A percentile compares a stretch with the other conserved stretches of the same genome.
These are phyloP conservation scores for Auricularia auricula-judae DNA, from an alignment of 768 basidiomycete species.

Conservation along the genomic window DNA sequence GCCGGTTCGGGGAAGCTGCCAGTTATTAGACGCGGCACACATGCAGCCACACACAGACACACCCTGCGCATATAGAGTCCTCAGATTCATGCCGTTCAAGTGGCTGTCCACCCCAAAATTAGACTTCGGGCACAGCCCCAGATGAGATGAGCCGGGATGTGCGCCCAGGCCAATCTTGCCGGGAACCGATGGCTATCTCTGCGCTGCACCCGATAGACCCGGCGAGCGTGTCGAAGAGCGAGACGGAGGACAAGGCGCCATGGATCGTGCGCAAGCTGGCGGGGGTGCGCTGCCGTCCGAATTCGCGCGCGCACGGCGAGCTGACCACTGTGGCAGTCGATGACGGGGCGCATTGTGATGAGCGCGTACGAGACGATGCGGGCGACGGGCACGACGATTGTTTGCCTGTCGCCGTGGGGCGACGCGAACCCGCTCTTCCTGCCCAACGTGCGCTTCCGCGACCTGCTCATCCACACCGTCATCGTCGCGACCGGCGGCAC, in stretches of 20 bases:
- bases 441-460: conserved; percentile 53
- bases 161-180: too few relatives aligned
- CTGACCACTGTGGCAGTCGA: conserved; percentile 27
- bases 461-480: conserved; percentile 49
- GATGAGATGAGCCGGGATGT: too few relatives aligned
- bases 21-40: too few relatives aligned
- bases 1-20: too few relatives aligned
- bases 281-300: conserved; percentile 31
- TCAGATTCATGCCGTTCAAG: too few relatives aligned
- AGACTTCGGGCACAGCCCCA: too few relatives aligned
- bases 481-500: conserved; percentile 43
- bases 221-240: conserved; percentile 14
- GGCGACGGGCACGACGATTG: conserved; percentile 44
- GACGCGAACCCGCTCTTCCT: conserved; percentile 52
- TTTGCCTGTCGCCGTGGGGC: conserved; percentile 58
- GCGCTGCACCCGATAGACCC: conserved; percentile 11
- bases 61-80: too few relatives aligned
- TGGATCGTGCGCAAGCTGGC: conserved; percentile 58
- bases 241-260: conserved; percentile 45
- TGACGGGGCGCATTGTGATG: conserved; percentile 52
- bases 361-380: conserved; percentile 53
- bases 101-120: too few relatives aligned
- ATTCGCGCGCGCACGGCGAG: neutral
- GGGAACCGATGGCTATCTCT: neutral
- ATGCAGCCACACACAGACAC: too few relatives aligned